Evolutionary conservation across 75 land plant species (phyloP).

Genomic region (Gnetum montanum): DNA sequence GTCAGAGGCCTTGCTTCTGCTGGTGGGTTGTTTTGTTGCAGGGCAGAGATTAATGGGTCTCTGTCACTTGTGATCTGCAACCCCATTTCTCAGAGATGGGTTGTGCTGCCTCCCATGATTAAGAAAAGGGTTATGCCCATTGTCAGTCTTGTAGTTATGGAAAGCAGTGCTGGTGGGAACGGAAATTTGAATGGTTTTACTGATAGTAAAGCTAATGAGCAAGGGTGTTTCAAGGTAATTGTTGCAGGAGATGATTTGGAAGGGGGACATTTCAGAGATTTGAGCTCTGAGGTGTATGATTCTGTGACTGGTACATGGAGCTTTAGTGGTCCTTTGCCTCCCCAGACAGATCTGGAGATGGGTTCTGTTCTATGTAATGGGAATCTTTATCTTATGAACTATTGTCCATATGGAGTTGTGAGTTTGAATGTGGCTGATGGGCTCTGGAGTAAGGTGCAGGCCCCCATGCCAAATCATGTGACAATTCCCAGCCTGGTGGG

Average conservation of each 20-base stretch:
- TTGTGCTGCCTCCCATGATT: slow-evolving; percentile 23
- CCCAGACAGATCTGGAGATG: slow-evolving; percentile 17
- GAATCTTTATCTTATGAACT: slow-evolving; percentile 15
- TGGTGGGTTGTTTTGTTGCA: slow-evolving; percentile 29
- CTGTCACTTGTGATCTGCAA: slow-evolving; percentile 16
- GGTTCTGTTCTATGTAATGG: slow-evolving; percentile 23
- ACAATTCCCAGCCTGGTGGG: slow-evolving; percentile 20
- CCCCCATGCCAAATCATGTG: slow-evolving; percentile 22
- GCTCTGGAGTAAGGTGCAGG: slow-evolving; percentile 22
- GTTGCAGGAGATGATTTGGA: slow-evolving; percentile 24
- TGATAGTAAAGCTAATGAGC: no score
- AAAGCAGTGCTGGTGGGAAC: no score
- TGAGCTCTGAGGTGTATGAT: slow-evolving; percentile 23
- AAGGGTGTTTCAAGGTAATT: slow-evolving; percentile 23
- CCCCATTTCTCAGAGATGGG: slow-evolving; percentile 24
- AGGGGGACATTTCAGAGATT: slow-evolving; percentile 12
- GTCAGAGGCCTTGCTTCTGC: slow-evolving; percentile 24
- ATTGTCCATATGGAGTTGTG: slow-evolving; percentile 18
- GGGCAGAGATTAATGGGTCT: slow-evolving; percentile 17
- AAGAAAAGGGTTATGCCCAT: slow-evolving; percentile 22
- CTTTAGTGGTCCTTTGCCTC: slow-evolving; percentile 15
- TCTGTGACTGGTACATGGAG: slow-evolving; percentile 16
- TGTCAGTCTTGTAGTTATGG: slow-evolving; percentile 15
- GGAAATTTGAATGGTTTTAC: no score
- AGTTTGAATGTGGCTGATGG: no score